These are phyloP conservation scores for Antarctomyces pellizariae DNA, from an alignment of 495 filamentous ascomycete genomes.

Conservation along the genomic window DNA sequence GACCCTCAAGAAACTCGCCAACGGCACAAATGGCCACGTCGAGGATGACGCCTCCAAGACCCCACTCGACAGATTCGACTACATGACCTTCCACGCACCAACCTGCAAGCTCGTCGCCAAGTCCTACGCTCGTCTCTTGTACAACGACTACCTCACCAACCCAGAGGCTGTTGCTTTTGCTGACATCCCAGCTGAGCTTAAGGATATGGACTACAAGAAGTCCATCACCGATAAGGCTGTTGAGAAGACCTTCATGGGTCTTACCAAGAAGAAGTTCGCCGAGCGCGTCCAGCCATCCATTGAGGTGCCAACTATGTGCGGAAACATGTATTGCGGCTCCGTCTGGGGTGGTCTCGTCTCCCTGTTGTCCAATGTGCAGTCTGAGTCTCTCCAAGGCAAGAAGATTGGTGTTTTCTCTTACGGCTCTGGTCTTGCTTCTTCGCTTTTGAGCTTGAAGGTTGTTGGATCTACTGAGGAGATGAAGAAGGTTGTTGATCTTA, in stretches of 20 bases:
- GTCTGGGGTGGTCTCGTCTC: conserved; percentile 72
- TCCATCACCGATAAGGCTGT: conserved; percentile 82
- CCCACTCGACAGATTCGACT: conserved; percentile 78
- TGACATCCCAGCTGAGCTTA: conserved; percentile 68
- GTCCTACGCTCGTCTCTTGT: conserved; percentile 82
- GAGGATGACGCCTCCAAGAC: conserved; percentile 31
- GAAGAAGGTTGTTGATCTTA: conserved; percentile 55
- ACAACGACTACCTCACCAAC: conserved; percentile 81
- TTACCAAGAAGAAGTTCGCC: conserved; percentile 89
- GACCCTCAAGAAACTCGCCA: conserved; percentile 30
- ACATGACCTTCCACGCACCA: conserved; percentile 86
- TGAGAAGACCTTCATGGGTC: conserved; percentile 89
- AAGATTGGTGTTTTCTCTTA: conserved; percentile 85
- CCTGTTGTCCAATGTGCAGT: conserved; percentile 47
- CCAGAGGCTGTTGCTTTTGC: conserved; percentile 57
- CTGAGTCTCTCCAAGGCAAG: conserved; percentile 52
- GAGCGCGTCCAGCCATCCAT: conserved; percentile 69
- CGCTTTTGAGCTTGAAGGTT: conserved; percentile 72
- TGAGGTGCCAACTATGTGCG: conserved; percentile 78
- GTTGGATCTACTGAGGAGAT: conserved; percentile 56
- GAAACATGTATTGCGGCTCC: conserved; percentile 97
- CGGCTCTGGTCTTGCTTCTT: conserved; percentile 75
- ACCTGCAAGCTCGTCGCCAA: conserved; percentile 96
- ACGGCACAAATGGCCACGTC: conserved; percentile 24
- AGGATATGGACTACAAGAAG: conserved; percentile 59